Evolutionary conservation across 805 yeast genomes (phyloP).

Genomic region (Aciculoconidium aculeatum): DNA sequence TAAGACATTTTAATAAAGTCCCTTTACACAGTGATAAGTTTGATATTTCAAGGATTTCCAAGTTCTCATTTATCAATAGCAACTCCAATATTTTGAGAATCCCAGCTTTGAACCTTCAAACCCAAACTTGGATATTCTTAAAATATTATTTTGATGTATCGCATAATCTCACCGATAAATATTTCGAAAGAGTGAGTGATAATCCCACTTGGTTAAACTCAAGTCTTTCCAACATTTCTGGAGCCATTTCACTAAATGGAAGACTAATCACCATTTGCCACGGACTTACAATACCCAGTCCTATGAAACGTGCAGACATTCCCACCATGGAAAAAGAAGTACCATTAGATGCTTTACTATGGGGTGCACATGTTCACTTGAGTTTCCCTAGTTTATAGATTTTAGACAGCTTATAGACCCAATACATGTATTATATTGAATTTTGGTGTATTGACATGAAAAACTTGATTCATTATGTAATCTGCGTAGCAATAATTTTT

Average conservation of each 20-base stretch:
- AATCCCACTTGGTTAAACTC: constrained; percentile 22
- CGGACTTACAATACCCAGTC: constrained; percentile 27
- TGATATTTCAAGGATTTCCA: constrained; percentile 29
- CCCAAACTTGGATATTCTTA: constrained; percentile 37
- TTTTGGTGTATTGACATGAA: too few species aligned
- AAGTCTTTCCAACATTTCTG: constrained; percentile 25
- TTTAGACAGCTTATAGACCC: too few species aligned
- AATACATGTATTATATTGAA: too few species aligned
- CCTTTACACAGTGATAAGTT: constrained; percentile 28
- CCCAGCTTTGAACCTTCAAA: constrained; percentile 30
- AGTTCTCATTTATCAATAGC: constrained; percentile 21
- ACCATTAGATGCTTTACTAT: constrained; percentile 18
- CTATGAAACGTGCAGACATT: constrained; percentile 25
- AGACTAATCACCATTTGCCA: constrained; percentile 32
- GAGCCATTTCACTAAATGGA: constrained; percentile 27
- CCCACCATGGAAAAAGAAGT: constrained; percentile 13
- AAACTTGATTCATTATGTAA: too few species aligned
- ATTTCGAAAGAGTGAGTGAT: constrained; percentile 13
- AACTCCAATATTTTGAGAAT: constrained; percentile 27
- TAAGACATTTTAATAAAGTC: constrained; percentile 24
- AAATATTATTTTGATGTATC: constrained; percentile 28
- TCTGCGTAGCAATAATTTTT: constrained; percentile 1
- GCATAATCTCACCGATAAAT: constrained; percentile 18
- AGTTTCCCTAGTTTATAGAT: constrained; percentile 34
- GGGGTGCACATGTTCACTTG: constrained; percentile 32